These are phyloP conservation scores for Botrytis byssoidea DNA, from an alignment of 2,329 filamentous ascomycete genomes.

Conservation along the genomic window DNA sequence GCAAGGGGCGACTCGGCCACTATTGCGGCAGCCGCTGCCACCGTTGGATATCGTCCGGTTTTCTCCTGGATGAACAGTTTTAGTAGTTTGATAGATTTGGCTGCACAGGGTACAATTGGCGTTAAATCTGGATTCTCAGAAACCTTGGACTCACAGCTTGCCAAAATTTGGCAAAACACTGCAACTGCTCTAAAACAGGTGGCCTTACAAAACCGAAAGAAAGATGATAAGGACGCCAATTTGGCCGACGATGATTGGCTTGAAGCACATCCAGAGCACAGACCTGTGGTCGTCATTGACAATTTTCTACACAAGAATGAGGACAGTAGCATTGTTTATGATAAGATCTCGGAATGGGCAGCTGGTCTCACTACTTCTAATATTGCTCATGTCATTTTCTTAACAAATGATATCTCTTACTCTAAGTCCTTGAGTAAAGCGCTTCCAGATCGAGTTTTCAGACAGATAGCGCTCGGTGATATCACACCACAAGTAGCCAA, in stretches of 20 bases:
- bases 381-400: constrained; percentile 88
- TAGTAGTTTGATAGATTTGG: constrained; percentile 87
- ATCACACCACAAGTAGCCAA: constrained; percentile 83
- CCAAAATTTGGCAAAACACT: constrained; percentile 85
- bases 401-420: constrained; percentile 86
- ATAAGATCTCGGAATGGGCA: constrained; percentile 86
- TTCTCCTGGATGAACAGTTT: constrained; percentile 97
- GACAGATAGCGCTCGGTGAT: constrained; percentile 81
- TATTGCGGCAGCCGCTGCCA: constrained; percentile 74
- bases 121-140: constrained; percentile 94
- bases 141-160: constrained; percentile 82
- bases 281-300: constrained; percentile 84
- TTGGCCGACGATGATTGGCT: constrained; percentile 83
- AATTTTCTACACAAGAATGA: constrained; percentile 84
- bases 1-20: constrained; percentile 83
- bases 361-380: constrained; percentile 82
- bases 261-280: constrained; percentile 80
- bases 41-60: constrained; percentile 88
- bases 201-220: constrained; percentile 66
- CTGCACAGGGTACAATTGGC: constrained; percentile 88
- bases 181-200: constrained; percentile 76
- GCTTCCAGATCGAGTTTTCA: constrained; percentile 87
- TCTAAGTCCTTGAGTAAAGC: constrained; percentile 84
- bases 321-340: constrained; percentile 63
- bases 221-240: constrained; percentile 68